Conservation (phyloP, 2,329 filamentous ascomycete species). For the Colletotrichum tropicicola region DNA sequence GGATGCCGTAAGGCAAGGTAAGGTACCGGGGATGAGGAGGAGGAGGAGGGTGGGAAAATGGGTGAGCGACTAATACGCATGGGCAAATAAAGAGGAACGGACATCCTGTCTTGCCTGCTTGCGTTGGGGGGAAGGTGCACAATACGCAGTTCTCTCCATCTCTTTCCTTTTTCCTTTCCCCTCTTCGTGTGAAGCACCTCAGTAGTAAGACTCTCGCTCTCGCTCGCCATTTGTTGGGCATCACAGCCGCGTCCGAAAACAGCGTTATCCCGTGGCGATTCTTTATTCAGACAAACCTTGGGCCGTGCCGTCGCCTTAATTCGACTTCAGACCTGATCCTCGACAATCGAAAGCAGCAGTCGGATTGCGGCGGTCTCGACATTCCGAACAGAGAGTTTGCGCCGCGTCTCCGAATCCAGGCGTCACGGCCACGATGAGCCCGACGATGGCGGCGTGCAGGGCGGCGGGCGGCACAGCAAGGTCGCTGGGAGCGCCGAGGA, state of each 20-base stretch:
- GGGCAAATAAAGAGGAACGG: constrained; percentile 23
- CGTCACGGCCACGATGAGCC: constrained; percentile 33
- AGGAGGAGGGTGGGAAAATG: constrained; percentile 7
- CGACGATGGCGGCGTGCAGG: constrained; percentile 33
- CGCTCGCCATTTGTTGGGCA: not conserved
- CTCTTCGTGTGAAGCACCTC: not conserved
- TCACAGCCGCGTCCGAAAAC: constrained; percentile 1
- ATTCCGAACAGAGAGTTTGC: not conserved
- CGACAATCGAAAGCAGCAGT: constrained; percentile 1
- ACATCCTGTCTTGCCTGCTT: constrained; percentile 13
- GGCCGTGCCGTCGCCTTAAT: constrained; percentile 5
- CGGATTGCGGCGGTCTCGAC: not conserved
- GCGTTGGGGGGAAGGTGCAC: not conserved
- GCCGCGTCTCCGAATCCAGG: not conserved
- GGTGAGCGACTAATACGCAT: not conserved
- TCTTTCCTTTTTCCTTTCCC: not conserved
- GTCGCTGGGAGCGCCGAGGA: constrained; percentile 9
- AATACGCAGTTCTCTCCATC: not conserved
- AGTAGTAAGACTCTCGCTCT: not conserved
- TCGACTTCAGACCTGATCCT: not conserved
- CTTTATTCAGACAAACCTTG: not conserved
- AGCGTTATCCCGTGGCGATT: not conserved
- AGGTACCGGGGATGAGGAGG: constrained; percentile 4
- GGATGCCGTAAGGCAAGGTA: not conserved
- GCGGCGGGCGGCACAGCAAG: constrained; percentile 9